Conservation (phyloP, 75 land plant genomes). For the Selaginella tamariscina region DNA sequence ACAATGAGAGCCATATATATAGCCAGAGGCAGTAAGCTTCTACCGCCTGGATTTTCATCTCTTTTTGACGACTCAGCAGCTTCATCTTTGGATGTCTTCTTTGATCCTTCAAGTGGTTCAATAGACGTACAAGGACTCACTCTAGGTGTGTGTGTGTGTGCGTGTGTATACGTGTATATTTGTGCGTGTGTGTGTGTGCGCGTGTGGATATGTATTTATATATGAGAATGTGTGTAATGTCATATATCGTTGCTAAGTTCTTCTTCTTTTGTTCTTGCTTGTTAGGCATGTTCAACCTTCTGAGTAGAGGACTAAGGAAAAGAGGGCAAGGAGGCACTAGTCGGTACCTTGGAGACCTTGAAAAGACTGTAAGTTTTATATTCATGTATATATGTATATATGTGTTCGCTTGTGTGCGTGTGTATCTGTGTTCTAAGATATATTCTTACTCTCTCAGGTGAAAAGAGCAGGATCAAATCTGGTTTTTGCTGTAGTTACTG, state of each 20-base stretch:
- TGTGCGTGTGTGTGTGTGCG: background rate
- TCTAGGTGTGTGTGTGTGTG: constrained; percentile 33
- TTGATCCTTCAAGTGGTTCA: constrained; percentile 74
- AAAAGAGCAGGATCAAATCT: constrained; percentile 79
- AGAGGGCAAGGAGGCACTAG: constrained; percentile 70
- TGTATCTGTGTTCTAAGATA: background rate
- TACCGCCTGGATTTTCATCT: constrained; percentile 84
- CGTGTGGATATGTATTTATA: background rate
- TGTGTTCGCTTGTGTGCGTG: background rate
- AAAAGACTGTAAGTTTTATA: constrained; percentile 67
- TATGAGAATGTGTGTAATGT: background rate
- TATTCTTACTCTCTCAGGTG: constrained; percentile 31
- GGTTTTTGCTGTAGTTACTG: constrained; percentile 69
- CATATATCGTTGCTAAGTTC: constrained; percentile 1
- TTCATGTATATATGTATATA: too few relatives aligned
- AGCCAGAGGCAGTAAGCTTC: constrained; percentile 74
- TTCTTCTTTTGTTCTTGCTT: constrained; percentile 2
- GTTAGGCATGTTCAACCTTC: constrained; percentile 71
- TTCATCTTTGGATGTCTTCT: constrained; percentile 80
- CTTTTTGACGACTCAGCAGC: constrained; percentile 88
- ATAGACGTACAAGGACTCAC: constrained; percentile 67
- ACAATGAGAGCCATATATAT: constrained; percentile 75
- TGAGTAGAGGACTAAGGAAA: constrained; percentile 51
- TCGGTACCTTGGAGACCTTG: constrained; percentile 76
- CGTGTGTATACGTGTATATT: background rate